phyloP scores from a whole-genome alignment of 176 grass and related monocot species.

The Panicum miliaceum region DNA sequence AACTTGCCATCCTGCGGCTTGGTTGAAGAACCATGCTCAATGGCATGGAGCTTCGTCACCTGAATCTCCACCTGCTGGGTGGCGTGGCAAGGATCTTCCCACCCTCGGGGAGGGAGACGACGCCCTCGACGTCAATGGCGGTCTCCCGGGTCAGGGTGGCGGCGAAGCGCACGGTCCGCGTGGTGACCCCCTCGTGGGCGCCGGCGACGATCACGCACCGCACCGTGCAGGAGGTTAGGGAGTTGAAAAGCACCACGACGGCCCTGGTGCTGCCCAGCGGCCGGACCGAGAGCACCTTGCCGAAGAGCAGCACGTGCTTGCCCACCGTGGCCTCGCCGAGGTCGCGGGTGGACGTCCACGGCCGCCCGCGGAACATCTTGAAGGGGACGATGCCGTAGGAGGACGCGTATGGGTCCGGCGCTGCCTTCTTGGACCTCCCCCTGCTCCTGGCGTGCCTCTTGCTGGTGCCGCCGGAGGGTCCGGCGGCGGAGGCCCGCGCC shows the following conservation, averaged over 20 bases:
- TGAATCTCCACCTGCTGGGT: constrained; percentile 5
- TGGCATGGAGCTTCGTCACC: background rate
- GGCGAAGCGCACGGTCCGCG: constrained; percentile 26
- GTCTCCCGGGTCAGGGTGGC: background rate
- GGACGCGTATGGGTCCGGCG: background rate
- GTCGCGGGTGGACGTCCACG: background rate
- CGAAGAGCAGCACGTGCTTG: background rate
- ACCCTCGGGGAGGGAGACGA: background rate
- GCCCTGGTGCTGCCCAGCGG: background rate
- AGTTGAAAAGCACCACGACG: background rate
- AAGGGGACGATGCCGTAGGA: background rate
- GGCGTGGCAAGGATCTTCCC: background rate
- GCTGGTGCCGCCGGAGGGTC: background rate
- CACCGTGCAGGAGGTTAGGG: background rate
- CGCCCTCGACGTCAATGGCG: constrained; percentile 1
- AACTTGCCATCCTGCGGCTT: no score
- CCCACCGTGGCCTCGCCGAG: background rate
- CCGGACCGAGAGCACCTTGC: background rate
- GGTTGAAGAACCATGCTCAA: no score
- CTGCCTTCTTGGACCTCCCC: background rate
- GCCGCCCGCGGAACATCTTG: background rate
- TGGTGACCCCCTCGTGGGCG: constrained; percentile 1
- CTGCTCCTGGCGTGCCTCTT: constrained; percentile 12
- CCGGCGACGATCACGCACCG: background rate
- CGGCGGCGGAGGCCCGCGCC: no score